Conservation (phyloP, 371 early-diverging fungal genomes). For the Racocetra persica region DNA sequence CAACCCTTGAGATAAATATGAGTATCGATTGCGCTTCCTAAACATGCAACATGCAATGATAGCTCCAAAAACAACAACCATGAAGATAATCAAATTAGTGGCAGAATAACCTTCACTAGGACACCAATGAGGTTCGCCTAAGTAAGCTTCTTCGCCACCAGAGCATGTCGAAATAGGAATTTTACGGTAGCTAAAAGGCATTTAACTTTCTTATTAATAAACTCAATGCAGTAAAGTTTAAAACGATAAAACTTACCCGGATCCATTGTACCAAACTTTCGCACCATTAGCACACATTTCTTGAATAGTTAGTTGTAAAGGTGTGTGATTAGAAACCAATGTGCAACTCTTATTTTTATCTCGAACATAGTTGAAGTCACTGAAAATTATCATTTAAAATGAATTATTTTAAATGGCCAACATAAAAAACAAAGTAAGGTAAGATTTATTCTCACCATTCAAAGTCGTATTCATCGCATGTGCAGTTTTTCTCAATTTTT, state of each 20-base stretch:
- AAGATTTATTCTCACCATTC: constrained; percentile 70
- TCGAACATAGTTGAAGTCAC: constrained; percentile 81
- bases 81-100: neutral
- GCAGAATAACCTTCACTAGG: constrained; percentile 55
- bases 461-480: constrained; percentile 83
- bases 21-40: neutral
- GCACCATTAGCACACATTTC: constrained; percentile 64
- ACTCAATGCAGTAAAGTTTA: neutral
- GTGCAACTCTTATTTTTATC: constrained; percentile 64
- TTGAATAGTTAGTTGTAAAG: constrained; percentile 52
- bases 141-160: constrained; percentile 64
- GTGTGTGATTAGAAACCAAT: constrained; percentile 66
- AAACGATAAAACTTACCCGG: constrained; percentile 51
- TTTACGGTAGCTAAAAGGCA: constrained; percentile 71
- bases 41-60: neutral
- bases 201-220: neutral
- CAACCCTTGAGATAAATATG: neutral
- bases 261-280: constrained; percentile 65
- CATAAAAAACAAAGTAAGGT: neutral
- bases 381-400: constrained; percentile 37
- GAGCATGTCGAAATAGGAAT: constrained; percentile 77
- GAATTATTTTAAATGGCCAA: constrained; percentile 3
- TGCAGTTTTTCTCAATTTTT: constrained; percentile 66
- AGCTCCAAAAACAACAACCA: constrained; percentile 8
- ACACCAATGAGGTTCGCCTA: constrained; percentile 67